Evolutionary conservation across 805 yeast genomes (phyloP).

Genomic region (Metschnikowia similis): DNA sequence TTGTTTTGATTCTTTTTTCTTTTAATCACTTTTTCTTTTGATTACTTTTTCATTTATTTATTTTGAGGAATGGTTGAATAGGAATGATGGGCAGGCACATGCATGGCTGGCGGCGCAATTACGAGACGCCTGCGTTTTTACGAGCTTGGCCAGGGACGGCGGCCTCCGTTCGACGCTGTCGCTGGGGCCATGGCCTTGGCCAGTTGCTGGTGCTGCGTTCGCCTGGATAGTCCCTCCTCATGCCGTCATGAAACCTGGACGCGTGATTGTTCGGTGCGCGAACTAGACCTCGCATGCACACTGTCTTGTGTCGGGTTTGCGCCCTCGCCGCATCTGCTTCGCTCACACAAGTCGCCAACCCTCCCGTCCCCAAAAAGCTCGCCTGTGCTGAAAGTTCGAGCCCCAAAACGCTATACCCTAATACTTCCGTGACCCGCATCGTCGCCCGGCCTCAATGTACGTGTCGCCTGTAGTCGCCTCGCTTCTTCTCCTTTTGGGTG

Average conservation of each 20-base stretch:
- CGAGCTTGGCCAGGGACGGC: too few species aligned
- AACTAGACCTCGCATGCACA: not conserved
- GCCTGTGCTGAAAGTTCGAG: not conserved
- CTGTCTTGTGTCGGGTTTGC: not conserved
- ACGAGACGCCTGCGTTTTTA: too few species aligned
- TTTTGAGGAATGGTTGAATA: too few species aligned
- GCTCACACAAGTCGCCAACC: not conserved
- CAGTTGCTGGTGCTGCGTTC: not conserved
- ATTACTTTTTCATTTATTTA: too few species aligned
- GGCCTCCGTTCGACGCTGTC: too few species aligned
- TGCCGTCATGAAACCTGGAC: not conserved
- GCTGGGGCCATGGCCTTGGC: not conserved
- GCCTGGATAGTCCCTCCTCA: not conserved
- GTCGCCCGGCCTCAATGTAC: not conserved
- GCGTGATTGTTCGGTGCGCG: not conserved
- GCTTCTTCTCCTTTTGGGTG: constrained; percentile 4
- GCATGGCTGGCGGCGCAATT: too few species aligned
- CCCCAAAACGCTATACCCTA: not conserved
- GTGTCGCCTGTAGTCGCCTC: not conserved
- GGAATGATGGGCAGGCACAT: too few species aligned
- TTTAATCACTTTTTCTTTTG: too few species aligned
- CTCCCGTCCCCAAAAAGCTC: not conserved
- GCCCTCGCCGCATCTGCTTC: too few species aligned
- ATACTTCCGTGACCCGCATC: not conserved
- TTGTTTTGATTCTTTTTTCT: too few species aligned